Evolutionary conservation across 768 basidiomycete genomes (phyloP).

Genomic region (Podaxis mareebaensis): DNA sequence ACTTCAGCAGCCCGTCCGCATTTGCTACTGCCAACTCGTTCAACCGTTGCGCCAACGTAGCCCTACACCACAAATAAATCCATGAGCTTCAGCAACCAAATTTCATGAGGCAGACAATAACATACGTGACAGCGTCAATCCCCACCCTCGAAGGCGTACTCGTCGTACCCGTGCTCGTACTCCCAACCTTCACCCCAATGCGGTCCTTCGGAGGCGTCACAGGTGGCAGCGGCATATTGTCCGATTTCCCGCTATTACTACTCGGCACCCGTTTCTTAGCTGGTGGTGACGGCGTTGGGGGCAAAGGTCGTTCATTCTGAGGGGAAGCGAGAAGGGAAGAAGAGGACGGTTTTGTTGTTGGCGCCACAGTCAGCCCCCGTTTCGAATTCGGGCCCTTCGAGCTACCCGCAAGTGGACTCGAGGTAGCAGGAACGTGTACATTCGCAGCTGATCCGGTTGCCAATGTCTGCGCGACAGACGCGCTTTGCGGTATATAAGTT

Average conservation of each 20-base stretch:
- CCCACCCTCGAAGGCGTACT: conserved; percentile 9
- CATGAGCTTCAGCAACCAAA: conserved; percentile 7
- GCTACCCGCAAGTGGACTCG: conserved; percentile 25
- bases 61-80: conserved; percentile 36
- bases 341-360: not conserved
- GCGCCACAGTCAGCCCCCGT: conserved; percentile 14
- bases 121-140: conserved; percentile 47
- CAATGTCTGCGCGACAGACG: conserved; percentile 38
- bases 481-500: conserved; percentile 31
- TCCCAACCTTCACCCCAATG: not conserved
- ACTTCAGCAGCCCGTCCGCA: conserved; percentile 78
- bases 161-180: not conserved
- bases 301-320: conserved; percentile 9
- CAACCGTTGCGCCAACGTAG: conserved; percentile 77
- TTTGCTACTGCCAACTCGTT: conserved; percentile 82
- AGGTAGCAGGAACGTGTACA: conserved; percentile 22
- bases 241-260: not conserved
- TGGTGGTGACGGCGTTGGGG: conserved; percentile 13
- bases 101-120: not conserved
- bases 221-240: not conserved
- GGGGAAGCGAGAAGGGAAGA: not conserved
- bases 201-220: conserved; percentile 3
- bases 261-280: conserved; percentile 18
- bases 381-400: conserved; percentile 9
- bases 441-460: conserved; percentile 19